phyloP scores from a whole-genome alignment of 2,329 filamentous ascomycete species.

The Ascochyta rabiei region DNA sequence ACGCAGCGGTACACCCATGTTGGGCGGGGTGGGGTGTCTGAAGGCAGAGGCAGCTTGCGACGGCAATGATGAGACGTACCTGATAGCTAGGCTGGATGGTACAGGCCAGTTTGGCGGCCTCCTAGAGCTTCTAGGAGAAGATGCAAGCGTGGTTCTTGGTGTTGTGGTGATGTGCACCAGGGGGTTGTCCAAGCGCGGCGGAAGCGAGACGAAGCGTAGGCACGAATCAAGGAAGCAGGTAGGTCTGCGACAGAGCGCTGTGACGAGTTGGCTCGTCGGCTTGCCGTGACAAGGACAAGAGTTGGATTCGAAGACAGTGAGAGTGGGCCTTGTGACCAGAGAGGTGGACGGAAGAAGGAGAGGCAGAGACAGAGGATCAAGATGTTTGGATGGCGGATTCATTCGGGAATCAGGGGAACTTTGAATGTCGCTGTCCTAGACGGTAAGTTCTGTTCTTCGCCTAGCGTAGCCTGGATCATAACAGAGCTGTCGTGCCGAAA shows the following conservation, averaged over 20 bases:
- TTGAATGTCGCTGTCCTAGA: slow-evolving; percentile 43
- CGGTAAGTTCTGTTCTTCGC: slow-evolving; percentile 35
- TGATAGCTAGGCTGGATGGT: slow-evolving; percentile 43
- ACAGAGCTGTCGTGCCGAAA: slow-evolving; percentile 39
- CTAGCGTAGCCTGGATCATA: slow-evolving; percentile 35
- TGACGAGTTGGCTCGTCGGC: slow-evolving; percentile 26
- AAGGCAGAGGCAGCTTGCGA: slow-evolving; percentile 18
- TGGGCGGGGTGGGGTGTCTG: slow-evolving; percentile 24
- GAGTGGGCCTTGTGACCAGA: slow-evolving; percentile 40
- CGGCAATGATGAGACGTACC: slow-evolving; percentile 36
- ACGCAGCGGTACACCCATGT: slow-evolving; percentile 37
- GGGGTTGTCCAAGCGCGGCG: slow-evolving; percentile 12
- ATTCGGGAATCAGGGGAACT: slow-evolving; percentile 46
- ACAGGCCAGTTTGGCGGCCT: slow-evolving; percentile 47
- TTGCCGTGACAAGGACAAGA: slow-evolving; percentile 25
- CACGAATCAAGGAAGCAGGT: slow-evolving; percentile 27
- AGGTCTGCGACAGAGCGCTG: slow-evolving; percentile 29
- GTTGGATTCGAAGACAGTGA: slow-evolving; percentile 30
- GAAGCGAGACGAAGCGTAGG: slow-evolving; percentile 20
- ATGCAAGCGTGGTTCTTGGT: slow-evolving; percentile 9
- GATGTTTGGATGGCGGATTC: slow-evolving; percentile 44
- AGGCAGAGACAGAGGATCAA: slow-evolving; percentile 43
- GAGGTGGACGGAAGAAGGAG: slow-evolving; percentile 31
- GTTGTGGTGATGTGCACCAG: slow-evolving; percentile 3
- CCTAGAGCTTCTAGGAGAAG: slow-evolving; percentile 23